Conservation (phyloP, 768 basidiomycete genomes). For the Mycena galopus region DNA sequence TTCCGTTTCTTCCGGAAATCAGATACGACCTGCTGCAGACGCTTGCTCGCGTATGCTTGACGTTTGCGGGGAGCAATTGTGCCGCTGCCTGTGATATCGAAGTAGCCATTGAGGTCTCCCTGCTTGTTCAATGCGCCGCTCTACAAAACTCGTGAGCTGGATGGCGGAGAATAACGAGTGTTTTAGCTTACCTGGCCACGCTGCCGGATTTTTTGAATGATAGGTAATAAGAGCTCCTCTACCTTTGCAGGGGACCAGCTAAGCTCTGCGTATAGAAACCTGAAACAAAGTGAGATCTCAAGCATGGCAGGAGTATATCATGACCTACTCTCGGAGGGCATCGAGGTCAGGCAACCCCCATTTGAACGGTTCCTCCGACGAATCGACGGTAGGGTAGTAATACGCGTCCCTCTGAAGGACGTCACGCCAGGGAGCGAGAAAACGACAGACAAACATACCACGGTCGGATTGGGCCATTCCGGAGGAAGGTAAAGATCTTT, state of each 20-base stretch:
- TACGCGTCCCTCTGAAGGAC: conserved; percentile 86
- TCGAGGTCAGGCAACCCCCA: conserved; percentile 99
- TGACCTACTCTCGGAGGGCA: conserved; percentile 81
- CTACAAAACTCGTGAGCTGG: conserved; percentile 48
- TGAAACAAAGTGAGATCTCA: conserved; percentile 44
- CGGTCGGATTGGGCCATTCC: conserved; percentile 94
- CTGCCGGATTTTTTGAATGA: conserved; percentile 90
- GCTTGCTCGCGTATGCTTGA: conserved; percentile 87
- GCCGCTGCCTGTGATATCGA: conserved; percentile 79
- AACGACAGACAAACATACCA: conserved; percentile 65
- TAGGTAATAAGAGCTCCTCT: conserved; percentile 91
- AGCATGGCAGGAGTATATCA: neutral
- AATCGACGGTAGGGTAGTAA: conserved; percentile 90
- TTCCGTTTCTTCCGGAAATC: conserved; percentile 78
- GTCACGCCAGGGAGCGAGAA: conserved; percentile 4
- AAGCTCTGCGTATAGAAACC: conserved; percentile 83
- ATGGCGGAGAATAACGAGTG: neutral
- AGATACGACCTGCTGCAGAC: conserved; percentile 87
- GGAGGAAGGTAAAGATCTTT: conserved; percentile 82
- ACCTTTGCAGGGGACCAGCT: conserved; percentile 87
- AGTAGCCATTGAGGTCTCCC: conserved; percentile 79
- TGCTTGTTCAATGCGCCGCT: conserved; percentile 80
- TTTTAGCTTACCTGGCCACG: conserved; percentile 70
- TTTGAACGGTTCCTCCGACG: conserved; percentile 93
- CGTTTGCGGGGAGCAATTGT: conserved; percentile 83